Evolutionary conservation across 2,329 filamentous ascomycete species (phyloP).

Genomic region (Aureobasidium sp.): DNA sequence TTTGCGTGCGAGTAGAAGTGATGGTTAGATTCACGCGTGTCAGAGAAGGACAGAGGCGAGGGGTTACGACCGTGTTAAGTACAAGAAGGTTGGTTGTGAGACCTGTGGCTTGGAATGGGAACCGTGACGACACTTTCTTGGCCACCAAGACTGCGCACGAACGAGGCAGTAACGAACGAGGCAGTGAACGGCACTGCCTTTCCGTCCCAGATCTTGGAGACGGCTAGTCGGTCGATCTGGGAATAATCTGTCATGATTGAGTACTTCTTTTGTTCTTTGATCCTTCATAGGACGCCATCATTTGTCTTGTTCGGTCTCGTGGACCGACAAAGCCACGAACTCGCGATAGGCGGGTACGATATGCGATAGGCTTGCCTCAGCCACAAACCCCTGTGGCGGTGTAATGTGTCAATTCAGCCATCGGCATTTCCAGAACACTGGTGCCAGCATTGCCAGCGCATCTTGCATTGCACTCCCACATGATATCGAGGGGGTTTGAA

Average conservation of each 20-base stretch:
- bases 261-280: neutral
- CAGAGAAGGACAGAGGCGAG: neutral
- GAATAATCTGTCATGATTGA: neutral
- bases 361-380: neutral
- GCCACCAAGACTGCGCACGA: neutral
- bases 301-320: neutral
- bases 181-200: neutral
- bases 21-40: neutral
- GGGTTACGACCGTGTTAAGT: neutral
- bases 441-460: conserved; percentile 4
- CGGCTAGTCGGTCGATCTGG: neutral
- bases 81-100: neutral
- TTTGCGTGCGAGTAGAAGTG: neutral
- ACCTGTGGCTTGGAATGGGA: neutral
- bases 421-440: neutral
- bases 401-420: neutral
- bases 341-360: neutral
- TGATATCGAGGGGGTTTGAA: conserved; percentile 3
- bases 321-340: neutral
- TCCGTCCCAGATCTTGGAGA: neutral
- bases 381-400: neutral
- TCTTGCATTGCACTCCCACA: conserved; percentile 10
- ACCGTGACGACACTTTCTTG: neutral
- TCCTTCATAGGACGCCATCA: neutral
- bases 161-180: neutral